Evolutionary conservation across 805 yeast genomes (phyloP).

Genomic region (Lipomyces chichibuensis): DNA sequence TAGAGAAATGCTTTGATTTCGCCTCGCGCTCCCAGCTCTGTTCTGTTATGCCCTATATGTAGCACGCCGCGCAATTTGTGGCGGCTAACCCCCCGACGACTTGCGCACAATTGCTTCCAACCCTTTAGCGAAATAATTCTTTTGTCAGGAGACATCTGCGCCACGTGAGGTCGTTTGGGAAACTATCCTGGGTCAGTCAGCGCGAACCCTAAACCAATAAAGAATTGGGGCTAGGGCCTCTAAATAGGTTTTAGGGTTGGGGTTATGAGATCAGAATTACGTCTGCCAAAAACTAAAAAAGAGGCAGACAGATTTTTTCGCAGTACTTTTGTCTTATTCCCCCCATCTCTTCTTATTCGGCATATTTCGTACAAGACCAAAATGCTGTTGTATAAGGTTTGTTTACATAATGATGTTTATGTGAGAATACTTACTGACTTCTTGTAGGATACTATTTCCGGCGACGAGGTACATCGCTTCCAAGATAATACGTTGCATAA

Average conservation of each 20-base stretch:
- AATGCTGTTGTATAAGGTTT: conserved; percentile 46
- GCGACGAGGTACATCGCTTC: conserved; percentile 60
- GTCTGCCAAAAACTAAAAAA: neutral
- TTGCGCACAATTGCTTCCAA: no score
- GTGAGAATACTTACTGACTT: neutral
- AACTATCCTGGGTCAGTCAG: no score
- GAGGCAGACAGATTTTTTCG: neutral
- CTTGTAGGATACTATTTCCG: conserved; percentile 75
- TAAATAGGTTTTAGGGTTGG: neutral
- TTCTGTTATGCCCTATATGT: no score
- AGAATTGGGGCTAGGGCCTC: neutral
- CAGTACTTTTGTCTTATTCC: neutral
- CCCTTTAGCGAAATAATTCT: no score
- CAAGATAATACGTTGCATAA: neutral
- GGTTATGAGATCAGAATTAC: neutral
- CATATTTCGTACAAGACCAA: conserved; percentile 8
- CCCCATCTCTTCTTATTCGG: neutral
- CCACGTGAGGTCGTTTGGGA: no score
- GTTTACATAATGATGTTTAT: conserved; percentile 10
- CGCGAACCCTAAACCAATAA: neutral
- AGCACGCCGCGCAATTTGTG: no score
- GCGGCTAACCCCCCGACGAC: no score
- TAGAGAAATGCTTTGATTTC: no score
- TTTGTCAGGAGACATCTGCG: no score
- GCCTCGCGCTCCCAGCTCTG: no score